Conservation (phyloP, 192 early-diverging fungal species). For the Umbelopsis vinacea region DNA sequence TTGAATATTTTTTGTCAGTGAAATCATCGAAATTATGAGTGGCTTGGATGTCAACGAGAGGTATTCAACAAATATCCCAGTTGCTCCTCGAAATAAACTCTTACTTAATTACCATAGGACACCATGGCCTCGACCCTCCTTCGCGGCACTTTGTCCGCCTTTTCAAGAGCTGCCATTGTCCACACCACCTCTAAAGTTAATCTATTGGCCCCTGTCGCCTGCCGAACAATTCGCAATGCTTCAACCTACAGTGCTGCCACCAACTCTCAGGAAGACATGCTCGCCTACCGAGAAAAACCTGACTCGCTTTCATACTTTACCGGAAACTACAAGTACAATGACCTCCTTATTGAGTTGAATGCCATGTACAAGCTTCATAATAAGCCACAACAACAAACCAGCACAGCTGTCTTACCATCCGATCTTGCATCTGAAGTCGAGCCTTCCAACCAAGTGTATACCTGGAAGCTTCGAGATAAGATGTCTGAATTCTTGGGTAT, state of each 20-base stretch:
- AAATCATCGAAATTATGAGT: background rate
- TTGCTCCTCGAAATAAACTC: background rate
- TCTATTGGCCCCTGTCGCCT: background rate
- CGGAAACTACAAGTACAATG: conserved; percentile 78
- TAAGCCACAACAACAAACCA: conserved; percentile 15
- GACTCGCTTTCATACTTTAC: conserved; percentile 87
- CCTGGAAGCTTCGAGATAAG: conserved; percentile 46
- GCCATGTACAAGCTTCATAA: conserved; percentile 49
- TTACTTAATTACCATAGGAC: background rate
- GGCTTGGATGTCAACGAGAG: conserved; percentile 6
- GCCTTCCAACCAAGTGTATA: conserved; percentile 12
- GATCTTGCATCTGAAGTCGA: conserved; percentile 6
- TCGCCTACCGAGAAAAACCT: conserved; percentile 54
- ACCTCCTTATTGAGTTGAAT: conserved; percentile 72
- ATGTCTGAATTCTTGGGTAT: conserved; percentile 52
- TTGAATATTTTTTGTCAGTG: too few species aligned
- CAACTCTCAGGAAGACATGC: conserved; percentile 34
- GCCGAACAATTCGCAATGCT: background rate
- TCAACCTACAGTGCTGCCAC: conserved; percentile 1
- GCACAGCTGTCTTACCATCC: background rate
- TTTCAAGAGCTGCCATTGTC: background rate
- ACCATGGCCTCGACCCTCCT: conserved; percentile 1
- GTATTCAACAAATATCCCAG: conserved; percentile 5
- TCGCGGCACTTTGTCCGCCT: conserved; percentile 7
- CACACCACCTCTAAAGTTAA: background rate